Percentiles rank a stretch among this genome's conserved stretches.
Evolutionary conservation across 805 yeast genomes (phyloP).

Genomic region (Kazachstania taianensis): DNA sequence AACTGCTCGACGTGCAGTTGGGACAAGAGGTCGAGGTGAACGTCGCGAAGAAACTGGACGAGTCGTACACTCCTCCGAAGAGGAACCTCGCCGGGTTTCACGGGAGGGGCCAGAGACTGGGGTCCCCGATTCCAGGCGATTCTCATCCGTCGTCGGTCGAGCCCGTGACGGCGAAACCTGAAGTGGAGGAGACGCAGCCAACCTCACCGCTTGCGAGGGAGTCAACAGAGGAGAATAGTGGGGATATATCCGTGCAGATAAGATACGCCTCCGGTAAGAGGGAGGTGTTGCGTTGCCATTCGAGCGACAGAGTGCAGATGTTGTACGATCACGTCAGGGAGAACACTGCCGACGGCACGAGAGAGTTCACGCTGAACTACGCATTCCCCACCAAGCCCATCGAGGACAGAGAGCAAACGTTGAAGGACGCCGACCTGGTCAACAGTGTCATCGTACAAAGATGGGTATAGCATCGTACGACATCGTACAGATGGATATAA

Average conservation of each 20-base stretch:
- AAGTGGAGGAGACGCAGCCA: slow-evolving; percentile 12
- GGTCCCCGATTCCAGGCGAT: slow-evolving; percentile 82
- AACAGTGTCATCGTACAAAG: slow-evolving; percentile 88
- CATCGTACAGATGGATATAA: neutral
- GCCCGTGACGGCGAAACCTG: slow-evolving; percentile 11
- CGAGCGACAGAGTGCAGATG: slow-evolving; percentile 52
- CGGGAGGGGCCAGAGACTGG: slow-evolving; percentile 79
- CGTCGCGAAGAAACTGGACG: slow-evolving; percentile 72
- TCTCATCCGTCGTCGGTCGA: slow-evolving; percentile 12
- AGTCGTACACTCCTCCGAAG: slow-evolving; percentile 68
- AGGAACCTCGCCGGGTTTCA: slow-evolving; percentile 52
- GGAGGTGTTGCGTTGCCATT: slow-evolving; percentile 50
- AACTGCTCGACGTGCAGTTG: slow-evolving; percentile 67
- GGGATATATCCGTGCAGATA: slow-evolving; percentile 71
- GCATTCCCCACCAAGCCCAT: slow-evolving; percentile 77
- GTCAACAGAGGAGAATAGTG: slow-evolving; percentile 22
- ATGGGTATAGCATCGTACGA: slow-evolving; percentile 38
- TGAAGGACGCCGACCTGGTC: slow-evolving; percentile 65
- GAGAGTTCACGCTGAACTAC: slow-evolving; percentile 58
- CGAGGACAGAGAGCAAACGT: slow-evolving; percentile 43
- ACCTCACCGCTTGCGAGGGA: too few relatives aligned
- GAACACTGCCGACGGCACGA: slow-evolving; percentile 33
- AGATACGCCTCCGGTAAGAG: slow-evolving; percentile 77
- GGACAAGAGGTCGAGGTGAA: slow-evolving; percentile 92
- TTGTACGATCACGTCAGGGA: slow-evolving; percentile 60